Evolutionary conservation across 192 early-diverging fungal genomes (phyloP).

Genomic region (Chytriomyces sp.): DNA sequence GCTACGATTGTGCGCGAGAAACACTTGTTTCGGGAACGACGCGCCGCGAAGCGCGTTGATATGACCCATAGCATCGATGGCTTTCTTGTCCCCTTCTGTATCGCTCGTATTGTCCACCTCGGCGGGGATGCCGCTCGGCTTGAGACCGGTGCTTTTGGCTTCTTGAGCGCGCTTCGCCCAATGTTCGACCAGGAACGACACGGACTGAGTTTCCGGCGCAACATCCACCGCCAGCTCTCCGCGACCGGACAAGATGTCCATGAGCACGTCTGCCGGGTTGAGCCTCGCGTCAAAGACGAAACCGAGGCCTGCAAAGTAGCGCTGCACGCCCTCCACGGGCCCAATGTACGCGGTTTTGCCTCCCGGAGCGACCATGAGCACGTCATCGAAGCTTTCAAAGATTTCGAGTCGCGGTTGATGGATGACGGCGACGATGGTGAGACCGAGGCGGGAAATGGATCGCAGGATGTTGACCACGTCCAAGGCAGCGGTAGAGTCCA

Average conservation of each 20-base stretch:
- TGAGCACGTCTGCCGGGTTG: slow-evolving; percentile 39
- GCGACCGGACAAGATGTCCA: slow-evolving; percentile 35
- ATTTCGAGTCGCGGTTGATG: slow-evolving; percentile 77
- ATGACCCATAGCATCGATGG: neutral
- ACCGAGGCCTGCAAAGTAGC: slow-evolving; percentile 31
- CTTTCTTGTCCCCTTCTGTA: neutral
- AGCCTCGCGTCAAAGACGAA: slow-evolving; percentile 19
- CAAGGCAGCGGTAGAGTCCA: slow-evolving; percentile 65
- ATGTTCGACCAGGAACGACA: neutral
- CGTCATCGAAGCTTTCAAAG: slow-evolving; percentile 73
- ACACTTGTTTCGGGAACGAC: slow-evolving; percentile 12
- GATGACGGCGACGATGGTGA: slow-evolving; percentile 70
- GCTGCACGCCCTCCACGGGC: slow-evolving; percentile 14
- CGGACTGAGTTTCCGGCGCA: neutral
- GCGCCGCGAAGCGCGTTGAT: slow-evolving; percentile 21
- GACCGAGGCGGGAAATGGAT: slow-evolving; percentile 67
- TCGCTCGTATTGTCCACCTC: neutral
- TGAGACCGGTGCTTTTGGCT: neutral
- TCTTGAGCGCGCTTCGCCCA: neutral
- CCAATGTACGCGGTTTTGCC: slow-evolving; percentile 53
- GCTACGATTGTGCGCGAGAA: slow-evolving; percentile 16
- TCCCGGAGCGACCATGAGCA: slow-evolving; percentile 64
- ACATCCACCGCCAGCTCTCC: slow-evolving; percentile 2
- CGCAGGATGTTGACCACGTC: slow-evolving; percentile 79
- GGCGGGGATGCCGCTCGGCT: neutral